phyloP scores from a whole-genome alignment of 2,329 filamentous ascomycete species.

The Acrocalymma vagum region DNA sequence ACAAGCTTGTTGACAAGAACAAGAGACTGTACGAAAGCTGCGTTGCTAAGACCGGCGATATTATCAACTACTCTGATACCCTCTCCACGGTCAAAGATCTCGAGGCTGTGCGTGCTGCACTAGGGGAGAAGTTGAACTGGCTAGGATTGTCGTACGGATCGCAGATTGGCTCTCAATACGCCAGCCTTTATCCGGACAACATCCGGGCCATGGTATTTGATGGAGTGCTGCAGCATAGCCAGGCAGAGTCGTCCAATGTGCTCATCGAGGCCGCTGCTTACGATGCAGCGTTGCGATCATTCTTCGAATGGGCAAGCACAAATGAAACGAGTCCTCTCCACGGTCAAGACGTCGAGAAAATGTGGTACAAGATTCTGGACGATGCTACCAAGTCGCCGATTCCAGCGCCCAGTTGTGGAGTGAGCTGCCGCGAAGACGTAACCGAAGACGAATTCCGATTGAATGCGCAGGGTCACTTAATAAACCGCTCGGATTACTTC shows the following conservation, averaged over 20 bases:
- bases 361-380: constrained; percentile 32
- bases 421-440: constrained; percentile 25
- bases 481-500: neutral
- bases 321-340: constrained; percentile 38
- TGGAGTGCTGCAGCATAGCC: constrained; percentile 53
- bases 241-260: constrained; percentile 42
- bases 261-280: constrained; percentile 47
- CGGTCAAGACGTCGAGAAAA: constrained; percentile 25
- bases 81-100: constrained; percentile 36
- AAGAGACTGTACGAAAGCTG: constrained; percentile 50
- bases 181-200: constrained; percentile 52
- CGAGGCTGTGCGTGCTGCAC: constrained; percentile 40
- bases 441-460: constrained; percentile 39
- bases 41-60: constrained; percentile 44
- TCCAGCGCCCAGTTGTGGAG: constrained; percentile 42
- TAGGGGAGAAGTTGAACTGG: constrained; percentile 47
- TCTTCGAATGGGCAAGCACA: constrained; percentile 47
- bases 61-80: constrained; percentile 54
- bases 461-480: constrained; percentile 9
- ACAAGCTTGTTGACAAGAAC: constrained; percentile 51
- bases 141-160: constrained; percentile 57
- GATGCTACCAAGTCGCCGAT: constrained; percentile 39
- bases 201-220: constrained; percentile 54
- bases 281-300: constrained; percentile 44
- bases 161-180: constrained; percentile 54